Percentiles rank a stretch among this genome's conserved stretches.
Conservation (phyloP, 2,329 filamentous ascomycete species). For the Nemania bipapillata region DNA sequence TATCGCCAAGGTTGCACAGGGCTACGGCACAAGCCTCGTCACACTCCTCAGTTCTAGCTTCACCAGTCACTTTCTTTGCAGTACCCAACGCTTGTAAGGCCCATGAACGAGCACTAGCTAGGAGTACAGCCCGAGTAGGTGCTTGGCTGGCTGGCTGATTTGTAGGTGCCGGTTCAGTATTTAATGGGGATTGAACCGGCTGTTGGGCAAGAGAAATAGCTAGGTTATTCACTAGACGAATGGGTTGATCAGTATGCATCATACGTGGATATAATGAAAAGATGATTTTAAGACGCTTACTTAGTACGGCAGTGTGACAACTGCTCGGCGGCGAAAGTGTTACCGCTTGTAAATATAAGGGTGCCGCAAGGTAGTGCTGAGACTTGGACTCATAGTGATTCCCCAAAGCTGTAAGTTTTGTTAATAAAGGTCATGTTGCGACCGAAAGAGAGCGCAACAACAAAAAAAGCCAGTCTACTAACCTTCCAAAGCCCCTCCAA, state of each 20-base stretch:
- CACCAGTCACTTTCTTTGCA: slow-evolving; percentile 71
- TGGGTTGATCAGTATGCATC: slow-evolving; percentile 36
- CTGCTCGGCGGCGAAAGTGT: slow-evolving; percentile 69
- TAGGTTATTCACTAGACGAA: slow-evolving; percentile 77
- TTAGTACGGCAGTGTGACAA: slow-evolving; percentile 84
- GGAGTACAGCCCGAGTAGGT: slow-evolving; percentile 67
- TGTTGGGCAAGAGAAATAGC: slow-evolving; percentile 78
- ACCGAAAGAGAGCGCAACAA: too few species aligned
- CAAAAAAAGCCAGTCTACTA: too few species aligned
- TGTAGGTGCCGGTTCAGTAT: slow-evolving; percentile 50
- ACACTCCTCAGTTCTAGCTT: slow-evolving; percentile 79
- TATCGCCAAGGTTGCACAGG: slow-evolving; percentile 86
- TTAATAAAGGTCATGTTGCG: slow-evolving; percentile 26
- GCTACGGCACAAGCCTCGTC: slow-evolving; percentile 84
- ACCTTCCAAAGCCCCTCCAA: slow-evolving; percentile 79
- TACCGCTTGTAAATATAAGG: slow-evolving; percentile 86
- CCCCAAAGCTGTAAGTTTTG: slow-evolving; percentile 69
- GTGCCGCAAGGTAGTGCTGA: slow-evolving; percentile 82
- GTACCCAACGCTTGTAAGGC: slow-evolving; percentile 78
- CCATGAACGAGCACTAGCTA: slow-evolving; percentile 80
- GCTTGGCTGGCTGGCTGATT: slow-evolving; percentile 49
- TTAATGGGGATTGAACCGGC: slow-evolving; percentile 55
- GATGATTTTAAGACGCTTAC: slow-evolving; percentile 59
- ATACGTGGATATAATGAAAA: slow-evolving; percentile 14
- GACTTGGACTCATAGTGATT: slow-evolving; percentile 78